phyloP scores from a whole-genome alignment of 2,329 filamentous ascomycete species.

The Epichloe elymi region DNA sequence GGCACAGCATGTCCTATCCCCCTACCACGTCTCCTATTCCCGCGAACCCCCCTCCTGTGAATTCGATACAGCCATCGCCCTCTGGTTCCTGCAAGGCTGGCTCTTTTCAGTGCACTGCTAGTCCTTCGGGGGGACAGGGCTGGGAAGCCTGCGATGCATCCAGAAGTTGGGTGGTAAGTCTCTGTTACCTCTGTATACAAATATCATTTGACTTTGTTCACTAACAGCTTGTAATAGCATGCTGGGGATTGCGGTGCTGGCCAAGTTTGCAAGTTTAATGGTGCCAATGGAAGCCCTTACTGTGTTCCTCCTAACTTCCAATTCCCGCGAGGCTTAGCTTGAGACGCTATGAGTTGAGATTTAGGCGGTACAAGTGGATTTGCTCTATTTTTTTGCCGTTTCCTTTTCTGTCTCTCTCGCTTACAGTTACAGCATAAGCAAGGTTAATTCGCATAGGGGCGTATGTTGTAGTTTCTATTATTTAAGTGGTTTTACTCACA shows the following conservation, averaged over 20 bases:
- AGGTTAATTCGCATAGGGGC: no score
- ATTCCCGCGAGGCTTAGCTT: not conserved
- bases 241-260: not conserved
- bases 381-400: no score
- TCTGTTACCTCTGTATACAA: not conserved
- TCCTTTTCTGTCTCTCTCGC: no score
- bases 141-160: constrained; percentile 3
- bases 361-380: no score
- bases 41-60: not conserved
- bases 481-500: no score
- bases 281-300: constrained; percentile 1
- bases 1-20: not conserved
- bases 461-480: no score
- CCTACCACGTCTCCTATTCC: not conserved
- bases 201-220: not conserved
- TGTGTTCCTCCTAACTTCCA: constrained; percentile 1
- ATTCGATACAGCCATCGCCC: not conserved
- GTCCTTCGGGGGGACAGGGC: not conserved
- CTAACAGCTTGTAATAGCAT: not conserved
- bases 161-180: constrained; percentile 1
- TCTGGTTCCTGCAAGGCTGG: constrained; percentile 1
- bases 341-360: no score
- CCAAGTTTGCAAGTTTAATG: constrained; percentile 1
- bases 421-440: no score
- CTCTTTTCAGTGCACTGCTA: not conserved